Evolutionary conservation across 2,329 filamentous ascomycete genomes (phyloP).

Genomic region (Talaromyces sp.): DNA sequence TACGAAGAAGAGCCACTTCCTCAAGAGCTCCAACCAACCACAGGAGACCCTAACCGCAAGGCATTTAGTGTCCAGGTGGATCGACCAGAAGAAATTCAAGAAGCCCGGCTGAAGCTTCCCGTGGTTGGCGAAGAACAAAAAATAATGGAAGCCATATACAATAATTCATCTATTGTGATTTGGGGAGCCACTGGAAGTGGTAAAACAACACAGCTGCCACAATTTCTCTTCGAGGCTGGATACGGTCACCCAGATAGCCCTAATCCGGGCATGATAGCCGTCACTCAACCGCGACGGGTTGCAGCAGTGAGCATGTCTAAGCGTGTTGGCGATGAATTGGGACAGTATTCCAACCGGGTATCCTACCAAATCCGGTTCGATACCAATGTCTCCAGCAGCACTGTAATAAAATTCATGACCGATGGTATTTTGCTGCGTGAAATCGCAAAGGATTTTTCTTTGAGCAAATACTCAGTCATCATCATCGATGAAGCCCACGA

Average conservation of each 20-base stretch:
- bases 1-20: constrained; percentile 36
- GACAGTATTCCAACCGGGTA: constrained; percentile 68
- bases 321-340: constrained; percentile 80
- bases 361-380: constrained; percentile 96
- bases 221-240: constrained; percentile 91
- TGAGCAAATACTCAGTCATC: constrained; percentile 87
- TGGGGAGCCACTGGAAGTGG: constrained; percentile 95
- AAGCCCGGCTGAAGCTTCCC: constrained; percentile 71
- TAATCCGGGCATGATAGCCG: constrained; percentile 85
- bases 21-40: constrained; percentile 32
- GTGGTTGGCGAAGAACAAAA: constrained; percentile 94
- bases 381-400: constrained; percentile 70
- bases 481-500: constrained; percentile 97
- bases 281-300: constrained; percentile 91
- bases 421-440: constrained; percentile 93
- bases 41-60: constrained; percentile 54
- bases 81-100: constrained; percentile 68
- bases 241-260: constrained; percentile 74
- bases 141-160: constrained; percentile 96
- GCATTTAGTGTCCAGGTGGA: constrained; percentile 69
- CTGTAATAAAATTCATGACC: constrained; percentile 97
- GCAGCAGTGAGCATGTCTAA: constrained; percentile 96
- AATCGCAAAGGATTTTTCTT: constrained; percentile 78
- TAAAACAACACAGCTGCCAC: constrained; percentile 95
- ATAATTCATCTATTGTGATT: constrained; percentile 81